Base-by-base conservation (phyloP, 495 filamentous ascomycete genomes). In the Mytilinidion resinicola region DNA sequence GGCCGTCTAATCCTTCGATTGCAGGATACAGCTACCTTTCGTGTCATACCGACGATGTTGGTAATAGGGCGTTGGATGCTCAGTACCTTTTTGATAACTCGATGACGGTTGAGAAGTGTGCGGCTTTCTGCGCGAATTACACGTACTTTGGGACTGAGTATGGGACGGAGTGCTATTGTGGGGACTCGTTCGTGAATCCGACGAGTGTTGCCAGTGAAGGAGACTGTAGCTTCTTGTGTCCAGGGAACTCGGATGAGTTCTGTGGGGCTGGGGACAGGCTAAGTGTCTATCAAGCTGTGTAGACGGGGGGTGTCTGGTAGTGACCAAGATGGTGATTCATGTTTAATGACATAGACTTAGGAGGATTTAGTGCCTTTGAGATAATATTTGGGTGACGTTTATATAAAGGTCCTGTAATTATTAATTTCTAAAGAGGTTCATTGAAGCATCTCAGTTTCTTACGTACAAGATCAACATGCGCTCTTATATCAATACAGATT, bases 51-150 rank as follows among this genome's bases (percentile, higher is more conserved):
- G 63, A 65, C 21, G 25, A 5, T 6, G 55, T 59, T 4, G 12
- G 17, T 1, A 36, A 9, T 1, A 54, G 63, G 7, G 35, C 56
- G n/a, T 48, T 65, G 34, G 19, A 17, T 5, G 51, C 36, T 2
- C 14, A n/a, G 4, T 59, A 58, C 34, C 17, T 51, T 10, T 53
- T 38, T 33, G 63, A 55, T 25, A 33, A 20, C 11, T 11, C 15
- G 25, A 65, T 65, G 63, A 62, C 58, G 43, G 56, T 65, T 1
- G 54, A 56, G 36, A 51, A 51, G 38, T 65, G 63, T 47, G 59
- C 51, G 20, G 20, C 15, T 7, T 58, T 50, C 17, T 61, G 55
- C 19, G 43, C 14, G 1, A 51, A 44, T 34, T 38, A 37, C 25
- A 55, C 52, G 43, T 65, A 52, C 34, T 65, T 65, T 50, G 63